A percentile compares a stretch with the other conserved stretches of the same genome.
These are phyloP conservation scores for Tulasnella sp. DNA, from an alignment of 768 basidiomycete species.

Conservation along the genomic window DNA sequence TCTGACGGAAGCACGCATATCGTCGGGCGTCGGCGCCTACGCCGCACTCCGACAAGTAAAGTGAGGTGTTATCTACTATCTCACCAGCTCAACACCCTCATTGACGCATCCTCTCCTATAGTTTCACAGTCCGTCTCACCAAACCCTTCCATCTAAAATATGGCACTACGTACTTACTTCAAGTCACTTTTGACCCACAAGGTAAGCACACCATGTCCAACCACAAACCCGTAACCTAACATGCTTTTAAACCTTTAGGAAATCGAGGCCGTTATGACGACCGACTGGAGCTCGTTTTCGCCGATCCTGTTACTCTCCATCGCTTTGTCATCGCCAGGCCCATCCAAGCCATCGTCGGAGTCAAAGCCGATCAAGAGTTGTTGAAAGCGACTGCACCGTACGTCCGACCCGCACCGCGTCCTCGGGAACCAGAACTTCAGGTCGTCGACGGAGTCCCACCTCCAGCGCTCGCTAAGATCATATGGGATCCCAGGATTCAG, in stretches of 20 bases:
- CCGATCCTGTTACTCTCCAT: neutral
- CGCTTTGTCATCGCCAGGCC: constrained; percentile 10
- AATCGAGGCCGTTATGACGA: constrained; percentile 17
- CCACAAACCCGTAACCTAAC: neutral
- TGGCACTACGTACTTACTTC: neutral
- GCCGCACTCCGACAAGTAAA: neutral
- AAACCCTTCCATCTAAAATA: neutral
- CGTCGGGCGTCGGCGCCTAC: neutral
- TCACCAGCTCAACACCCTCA: neutral
- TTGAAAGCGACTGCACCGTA: constrained; percentile 41
- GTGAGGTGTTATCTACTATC: neutral
- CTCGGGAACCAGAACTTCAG: constrained; percentile 17
- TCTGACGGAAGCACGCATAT: constrained; percentile 1
- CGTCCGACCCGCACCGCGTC: constrained; percentile 15
- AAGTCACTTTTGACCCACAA: constrained; percentile 1
- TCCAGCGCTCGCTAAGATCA: constrained; percentile 34
- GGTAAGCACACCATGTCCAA: neutral
- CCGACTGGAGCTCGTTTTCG: constrained; percentile 14
- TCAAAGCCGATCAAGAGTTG: constrained; percentile 34
- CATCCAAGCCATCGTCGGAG: constrained; percentile 13
- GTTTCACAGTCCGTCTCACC: constrained; percentile 1
- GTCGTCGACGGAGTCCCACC: constrained; percentile 35
- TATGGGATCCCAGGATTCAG: constrained; percentile 28
- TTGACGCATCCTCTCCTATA: neutral
- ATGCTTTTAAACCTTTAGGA: neutral